phyloP scores from a whole-genome alignment of 805 yeast species.

The Myxozyma vanderwaltii region DNA sequence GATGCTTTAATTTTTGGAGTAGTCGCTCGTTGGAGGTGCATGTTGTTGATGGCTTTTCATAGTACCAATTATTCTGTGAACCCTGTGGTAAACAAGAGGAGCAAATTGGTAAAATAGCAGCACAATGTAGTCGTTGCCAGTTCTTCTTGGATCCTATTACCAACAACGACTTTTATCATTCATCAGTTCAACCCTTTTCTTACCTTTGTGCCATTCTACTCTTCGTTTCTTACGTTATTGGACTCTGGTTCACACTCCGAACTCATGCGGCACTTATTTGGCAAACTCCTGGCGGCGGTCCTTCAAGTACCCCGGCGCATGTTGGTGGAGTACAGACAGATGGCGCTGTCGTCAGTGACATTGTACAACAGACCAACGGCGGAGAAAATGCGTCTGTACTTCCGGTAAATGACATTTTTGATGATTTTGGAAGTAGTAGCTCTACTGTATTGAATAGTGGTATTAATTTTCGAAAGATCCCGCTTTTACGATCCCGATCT shows the following conservation, averaged over 20 bases:
- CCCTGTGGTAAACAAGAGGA: constrained; percentile 48
- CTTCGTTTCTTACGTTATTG: constrained; percentile 82
- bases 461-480: constrained; percentile 20
- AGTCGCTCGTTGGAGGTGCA: neutral
- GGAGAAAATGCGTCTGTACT: constrained; percentile 12
- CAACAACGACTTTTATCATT: constrained; percentile 66
- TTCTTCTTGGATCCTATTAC: constrained; percentile 72
- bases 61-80: constrained; percentile 70
- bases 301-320: constrained; percentile 20
- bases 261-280: constrained; percentile 97
- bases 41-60: neutral
- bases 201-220: constrained; percentile 76
- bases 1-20: neutral
- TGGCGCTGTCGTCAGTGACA: neutral
- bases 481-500: constrained; percentile 14
- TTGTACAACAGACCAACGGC: constrained; percentile 1
- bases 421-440: constrained; percentile 7
- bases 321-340: constrained; percentile 4
- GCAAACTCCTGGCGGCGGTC: constrained; percentile 42
- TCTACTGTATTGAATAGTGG: neutral
- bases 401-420: constrained; percentile 27
- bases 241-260: constrained; percentile 87
- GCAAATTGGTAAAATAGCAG: constrained; percentile 34
- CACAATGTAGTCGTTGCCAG: constrained; percentile 71
- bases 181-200: constrained; percentile 80